phyloP scores from a whole-genome alignment of 768 basidiomycete genomes.

The Cystobasidium onofrii region DNA sequence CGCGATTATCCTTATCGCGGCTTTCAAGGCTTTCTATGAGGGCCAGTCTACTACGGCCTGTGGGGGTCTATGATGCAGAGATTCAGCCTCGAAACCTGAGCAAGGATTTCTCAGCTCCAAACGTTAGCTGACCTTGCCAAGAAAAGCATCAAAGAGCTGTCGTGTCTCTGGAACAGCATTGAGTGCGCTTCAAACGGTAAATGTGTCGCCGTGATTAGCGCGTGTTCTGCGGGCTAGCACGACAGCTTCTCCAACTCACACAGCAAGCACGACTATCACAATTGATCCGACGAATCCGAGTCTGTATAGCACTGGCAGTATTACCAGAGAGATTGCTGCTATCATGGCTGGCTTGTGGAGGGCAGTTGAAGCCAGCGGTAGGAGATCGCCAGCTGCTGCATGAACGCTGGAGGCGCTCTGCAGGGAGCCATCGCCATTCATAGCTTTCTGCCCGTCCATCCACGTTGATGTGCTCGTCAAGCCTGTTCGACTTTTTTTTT shows the following conservation, averaged over 20 bases:
- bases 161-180: slow-evolving; percentile 19
- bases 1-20: not conserved
- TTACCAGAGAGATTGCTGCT: not conserved
- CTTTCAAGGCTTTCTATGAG: not conserved
- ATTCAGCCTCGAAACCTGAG: not conserved
- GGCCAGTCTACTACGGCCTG: slow-evolving; percentile 9
- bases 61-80: not conserved
- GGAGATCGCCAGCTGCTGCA: not conserved
- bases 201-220: no score
- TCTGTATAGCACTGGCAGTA: slow-evolving; percentile 26
- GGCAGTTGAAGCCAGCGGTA: not conserved
- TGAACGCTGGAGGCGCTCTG: not conserved
- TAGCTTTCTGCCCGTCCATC: not conserved
- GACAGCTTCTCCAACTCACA: slow-evolving; percentile 22
- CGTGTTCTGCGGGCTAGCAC: no score
- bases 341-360: not conserved
- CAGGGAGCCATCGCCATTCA: not conserved
- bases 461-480: not conserved
- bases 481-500: not conserved
- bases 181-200: not conserved
- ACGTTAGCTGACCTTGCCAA: slow-evolving; percentile 3
- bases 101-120: not conserved
- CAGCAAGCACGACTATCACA: slow-evolving; percentile 7
- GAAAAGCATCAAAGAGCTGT: slow-evolving; percentile 21
- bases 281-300: not conserved